A percentile compares a stretch with the other conserved stretches of the same genome.
Evolutionary conservation across 257 asterid species (phyloP).

Genomic region (Solanum piurae): DNA sequence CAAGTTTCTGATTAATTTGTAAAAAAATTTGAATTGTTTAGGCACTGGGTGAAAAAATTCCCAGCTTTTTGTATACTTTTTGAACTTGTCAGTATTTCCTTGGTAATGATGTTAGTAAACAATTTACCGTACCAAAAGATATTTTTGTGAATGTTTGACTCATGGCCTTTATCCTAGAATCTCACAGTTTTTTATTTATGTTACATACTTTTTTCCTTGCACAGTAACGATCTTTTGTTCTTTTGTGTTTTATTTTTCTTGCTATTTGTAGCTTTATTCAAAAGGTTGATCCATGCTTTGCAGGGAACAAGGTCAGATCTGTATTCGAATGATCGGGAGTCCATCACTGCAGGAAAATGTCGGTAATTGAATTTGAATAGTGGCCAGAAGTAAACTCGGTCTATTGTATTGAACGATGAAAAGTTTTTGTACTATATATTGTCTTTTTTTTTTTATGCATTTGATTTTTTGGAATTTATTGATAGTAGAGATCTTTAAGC

Average conservation of each 20-base stretch:
- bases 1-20: background rate
- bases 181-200: background rate
- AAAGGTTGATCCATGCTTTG: background rate
- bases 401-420: too few species aligned
- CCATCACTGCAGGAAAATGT: slow-evolving; percentile 31
- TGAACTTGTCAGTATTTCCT: background rate
- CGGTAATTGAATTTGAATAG: too few species aligned
- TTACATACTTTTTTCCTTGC: background rate
- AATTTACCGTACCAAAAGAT: background rate
- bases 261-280: background rate
- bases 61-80: background rate
- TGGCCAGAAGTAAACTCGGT: too few species aligned
- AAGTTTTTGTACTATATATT: too few species aligned
- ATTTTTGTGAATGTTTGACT: background rate
- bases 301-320: slow-evolving; percentile 97
- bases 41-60: background rate
- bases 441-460: too few species aligned
- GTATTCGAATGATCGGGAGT: slow-evolving; percentile 82
- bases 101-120: background rate
- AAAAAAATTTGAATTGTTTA: background rate
- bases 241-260: background rate
- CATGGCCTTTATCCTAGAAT: background rate
- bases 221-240: background rate
- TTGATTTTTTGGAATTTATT: too few species aligned
- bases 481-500: too few species aligned